Percentiles rank a stretch among this genome's conserved stretches.
These are phyloP conservation scores for Crepidotus variabilis DNA, from an alignment of 768 basidiomycete species.

Conservation along the genomic window DNA sequence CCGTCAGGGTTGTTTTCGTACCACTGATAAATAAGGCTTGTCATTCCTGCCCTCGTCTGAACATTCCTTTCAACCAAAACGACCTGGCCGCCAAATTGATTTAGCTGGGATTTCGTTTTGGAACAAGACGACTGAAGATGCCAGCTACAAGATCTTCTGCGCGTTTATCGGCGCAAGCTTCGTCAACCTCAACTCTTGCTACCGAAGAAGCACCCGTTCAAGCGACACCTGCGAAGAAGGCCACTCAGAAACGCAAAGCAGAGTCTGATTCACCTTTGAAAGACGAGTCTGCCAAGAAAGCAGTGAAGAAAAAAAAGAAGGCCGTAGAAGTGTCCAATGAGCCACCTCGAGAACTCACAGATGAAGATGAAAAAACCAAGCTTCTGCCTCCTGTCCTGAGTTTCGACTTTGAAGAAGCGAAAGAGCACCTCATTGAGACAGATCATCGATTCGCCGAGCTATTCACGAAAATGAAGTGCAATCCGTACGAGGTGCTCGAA, in stretches of 20 bases:
- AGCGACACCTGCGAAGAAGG: constrained; percentile 4
- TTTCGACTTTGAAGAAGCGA: constrained; percentile 78
- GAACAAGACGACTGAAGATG: constrained; percentile 18
- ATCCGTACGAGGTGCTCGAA: constrained; percentile 73
- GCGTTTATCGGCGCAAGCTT: constrained; percentile 15
- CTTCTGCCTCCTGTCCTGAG: constrained; percentile 68
- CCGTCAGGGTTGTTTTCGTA: no score
- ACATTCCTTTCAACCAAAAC: not conserved
- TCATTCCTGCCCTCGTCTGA: not conserved
- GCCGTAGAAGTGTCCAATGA: not conserved
- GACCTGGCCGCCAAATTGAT: not conserved
- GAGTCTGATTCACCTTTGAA: constrained; percentile 3
- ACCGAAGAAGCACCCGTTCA: not conserved
- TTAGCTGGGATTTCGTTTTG: not conserved
- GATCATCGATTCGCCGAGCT: constrained; percentile 72
- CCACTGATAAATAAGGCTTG: no score
- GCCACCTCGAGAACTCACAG: not conserved
- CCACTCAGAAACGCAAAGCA: constrained; percentile 12
- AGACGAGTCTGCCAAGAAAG: constrained; percentile 10
- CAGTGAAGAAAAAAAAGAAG: constrained; percentile 7
- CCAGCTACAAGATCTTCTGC: constrained; percentile 31
- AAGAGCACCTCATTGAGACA: constrained; percentile 57
- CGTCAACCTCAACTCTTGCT: constrained; percentile 2
- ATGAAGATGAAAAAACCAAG: constrained; percentile 19
- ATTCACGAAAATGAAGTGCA: constrained; percentile 64